Conservation (phyloP, 83 land plant genomes). For the Larix sibirica region DNA sequence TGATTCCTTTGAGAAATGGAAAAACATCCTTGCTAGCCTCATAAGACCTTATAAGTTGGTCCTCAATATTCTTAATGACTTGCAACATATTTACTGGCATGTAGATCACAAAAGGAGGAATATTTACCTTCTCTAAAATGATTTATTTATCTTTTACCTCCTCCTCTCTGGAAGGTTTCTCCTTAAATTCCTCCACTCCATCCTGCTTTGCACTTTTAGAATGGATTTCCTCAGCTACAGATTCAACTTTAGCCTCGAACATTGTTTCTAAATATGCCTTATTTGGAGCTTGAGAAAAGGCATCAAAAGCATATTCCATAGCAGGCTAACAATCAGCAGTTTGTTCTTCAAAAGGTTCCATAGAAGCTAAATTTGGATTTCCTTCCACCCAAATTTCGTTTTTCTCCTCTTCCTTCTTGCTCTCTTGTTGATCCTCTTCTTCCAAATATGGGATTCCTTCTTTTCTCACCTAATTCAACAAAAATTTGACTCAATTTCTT, state of each 20-base stretch:
- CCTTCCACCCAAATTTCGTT: background rate
- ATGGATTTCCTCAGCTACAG: conserved; percentile 30
- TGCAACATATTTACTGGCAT: conserved; percentile 59
- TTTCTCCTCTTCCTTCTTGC: conserved; percentile 3
- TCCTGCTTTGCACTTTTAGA: conserved; percentile 7
- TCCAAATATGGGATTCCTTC: conserved; percentile 23
- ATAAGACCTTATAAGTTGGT: conserved; percentile 43
- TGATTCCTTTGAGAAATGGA: conserved; percentile 45
- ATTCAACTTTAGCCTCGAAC: conserved; percentile 25
- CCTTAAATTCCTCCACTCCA: conserved; percentile 21
- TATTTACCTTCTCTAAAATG: conserved; percentile 30
- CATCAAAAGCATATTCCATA: conserved; percentile 6
- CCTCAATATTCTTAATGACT: conserved; percentile 59
- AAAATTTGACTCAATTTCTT: conserved; percentile 12
- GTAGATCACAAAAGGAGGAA: conserved; percentile 45
- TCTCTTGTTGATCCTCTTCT: background rate
- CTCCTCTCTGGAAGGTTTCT: conserved; percentile 28
- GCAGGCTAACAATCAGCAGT: background rate
- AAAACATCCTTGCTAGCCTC: conserved; percentile 50
- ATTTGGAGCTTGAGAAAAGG: background rate
- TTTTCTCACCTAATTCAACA: background rate
- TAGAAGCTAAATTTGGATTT: background rate
- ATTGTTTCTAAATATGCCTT: background rate
- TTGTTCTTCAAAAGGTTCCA: background rate
- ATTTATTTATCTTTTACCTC: conserved; percentile 25